phyloP scores from a whole-genome alignment of 768 basidiomycete species.

The Kwoniella pini region DNA sequence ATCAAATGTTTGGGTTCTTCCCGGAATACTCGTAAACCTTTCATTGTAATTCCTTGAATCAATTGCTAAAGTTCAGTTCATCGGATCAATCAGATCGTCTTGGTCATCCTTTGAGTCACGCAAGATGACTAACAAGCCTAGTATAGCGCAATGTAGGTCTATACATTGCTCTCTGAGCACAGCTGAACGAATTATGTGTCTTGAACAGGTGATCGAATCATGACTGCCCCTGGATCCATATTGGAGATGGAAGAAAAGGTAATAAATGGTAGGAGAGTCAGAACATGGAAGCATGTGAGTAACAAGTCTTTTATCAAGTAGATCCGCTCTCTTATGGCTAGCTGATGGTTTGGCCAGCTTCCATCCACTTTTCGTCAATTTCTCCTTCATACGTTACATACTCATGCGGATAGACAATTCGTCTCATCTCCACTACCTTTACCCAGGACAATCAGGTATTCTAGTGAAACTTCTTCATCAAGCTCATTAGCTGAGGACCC shows the following conservation, averaged over 20 bases:
- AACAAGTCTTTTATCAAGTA: too few relatives aligned
- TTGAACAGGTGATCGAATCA: conserved; percentile 38
- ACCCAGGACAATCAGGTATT: neutral
- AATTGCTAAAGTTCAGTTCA: too few relatives aligned
- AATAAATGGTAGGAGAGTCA: conserved; percentile 27
- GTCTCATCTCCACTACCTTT: conserved; percentile 30
- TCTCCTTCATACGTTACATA: conserved; percentile 22
- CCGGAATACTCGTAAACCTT: too few relatives aligned
- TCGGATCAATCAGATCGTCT: too few relatives aligned
- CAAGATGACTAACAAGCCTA: conserved; percentile 4
- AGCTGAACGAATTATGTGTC: too few relatives aligned
- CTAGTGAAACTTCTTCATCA: neutral
- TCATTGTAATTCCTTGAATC: too few relatives aligned
- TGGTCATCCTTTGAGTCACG: too few relatives aligned
- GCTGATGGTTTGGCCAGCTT: too few relatives aligned
- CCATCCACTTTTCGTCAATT: conserved; percentile 42
- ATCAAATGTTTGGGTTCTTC: neutral
- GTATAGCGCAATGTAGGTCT: conserved; percentile 20
- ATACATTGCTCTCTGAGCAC: too few relatives aligned
- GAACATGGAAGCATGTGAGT: conserved; percentile 49
- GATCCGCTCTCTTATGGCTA: too few relatives aligned
- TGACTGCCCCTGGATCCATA: conserved; percentile 42
- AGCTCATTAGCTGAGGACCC: neutral
- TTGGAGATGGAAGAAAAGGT: conserved; percentile 44
- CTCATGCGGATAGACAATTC: conserved; percentile 37